Conservation (phyloP, 208 protist species). For the Spongospora subterranea region DNA sequence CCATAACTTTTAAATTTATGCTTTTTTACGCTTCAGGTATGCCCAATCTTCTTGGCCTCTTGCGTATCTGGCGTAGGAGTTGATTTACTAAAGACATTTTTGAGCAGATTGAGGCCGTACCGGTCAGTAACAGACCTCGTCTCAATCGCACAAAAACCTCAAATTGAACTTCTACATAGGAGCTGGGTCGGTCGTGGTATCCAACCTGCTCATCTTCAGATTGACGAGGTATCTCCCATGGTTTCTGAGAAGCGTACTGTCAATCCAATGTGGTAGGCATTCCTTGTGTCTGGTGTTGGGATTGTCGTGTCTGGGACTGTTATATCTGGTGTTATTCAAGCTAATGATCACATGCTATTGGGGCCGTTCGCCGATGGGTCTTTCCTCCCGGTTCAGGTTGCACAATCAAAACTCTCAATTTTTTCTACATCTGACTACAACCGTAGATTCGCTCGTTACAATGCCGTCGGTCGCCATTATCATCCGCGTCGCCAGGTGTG, state of each 20-base stretch:
- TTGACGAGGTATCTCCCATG: neutral
- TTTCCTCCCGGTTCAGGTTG: conserved; percentile 85
- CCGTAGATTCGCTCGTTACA: conserved; percentile 83
- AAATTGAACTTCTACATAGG: neutral
- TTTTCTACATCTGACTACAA: neutral
- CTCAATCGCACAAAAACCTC: neutral
- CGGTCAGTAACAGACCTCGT: neutral
- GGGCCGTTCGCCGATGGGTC: conserved; percentile 88
- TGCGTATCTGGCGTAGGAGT: conserved; percentile 92
- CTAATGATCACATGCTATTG: conserved; percentile 88
- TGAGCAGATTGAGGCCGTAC: conserved; percentile 64
- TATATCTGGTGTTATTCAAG: conserved; percentile 83
- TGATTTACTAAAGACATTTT: conserved; percentile 76
- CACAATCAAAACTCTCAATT: conserved; percentile 62
- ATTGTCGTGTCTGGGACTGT: conserved; percentile 93
- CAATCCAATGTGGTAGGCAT: conserved; percentile 61
- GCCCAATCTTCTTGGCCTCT: conserved; percentile 80
- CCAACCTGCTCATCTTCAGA: conserved; percentile 35
- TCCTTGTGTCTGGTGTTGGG: conserved; percentile 83
- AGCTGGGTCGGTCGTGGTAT: neutral
- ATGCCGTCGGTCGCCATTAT: conserved; percentile 84
- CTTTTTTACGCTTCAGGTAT: conserved; percentile 61
- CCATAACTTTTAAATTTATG: too few relatives aligned
- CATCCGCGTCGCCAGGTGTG: conserved; percentile 71
- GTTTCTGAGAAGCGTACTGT: neutral